Base-by-base conservation (phyloP, 768 basidiomycete species). In the Chalciporus piperatus region DNA sequence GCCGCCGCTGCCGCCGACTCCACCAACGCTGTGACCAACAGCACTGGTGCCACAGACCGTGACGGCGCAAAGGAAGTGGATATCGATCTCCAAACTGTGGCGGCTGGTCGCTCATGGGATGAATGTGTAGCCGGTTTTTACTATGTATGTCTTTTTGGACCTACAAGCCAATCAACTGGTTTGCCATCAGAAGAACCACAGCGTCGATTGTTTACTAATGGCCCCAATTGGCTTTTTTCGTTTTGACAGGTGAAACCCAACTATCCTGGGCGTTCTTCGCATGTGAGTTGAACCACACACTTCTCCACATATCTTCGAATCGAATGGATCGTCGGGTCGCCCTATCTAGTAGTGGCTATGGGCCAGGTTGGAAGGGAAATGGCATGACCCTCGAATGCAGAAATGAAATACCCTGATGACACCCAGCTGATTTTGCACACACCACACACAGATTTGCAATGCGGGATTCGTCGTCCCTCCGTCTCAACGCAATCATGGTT, bases 191-290 rank as follows among this genome's bases (percentile, higher is more conserved):
- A n/a, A n/a, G n/a, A n/a, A n/a, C n/a, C 35, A 45, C 27, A 43
- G 23, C 16, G 23, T 20, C 43, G 47, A 20, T 16, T 12, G 37
- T 37, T 57, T 45, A 41, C 46, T 59, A 47, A 48, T 33, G 37
- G 11, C 35, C 8, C 25, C 20, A 38, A 20, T 39, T 39, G 38
- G 9, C 51, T 10, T 33, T 37, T n/a, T 6, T 35, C 8, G 33
- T 16, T 16, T 37, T 37, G 14, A 37, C 35, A 84, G 85, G 76
- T 90, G 45, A 91, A 91, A 69, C 89, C 88, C 32, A 94, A 94
- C 63, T 95, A 94, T 70, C 93, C 92, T 7, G 91, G 91, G 37
- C 76, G 92, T 54, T 92, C 89, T 9, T 91, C 89, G 38, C 92
- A 93, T 78, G 92, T 89, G 63, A 74, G 89, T 81, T n/a, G 35